These are phyloP conservation scores for Komagataella ulmi DNA, from an alignment of 805 yeast species.

Conservation along the genomic window DNA sequence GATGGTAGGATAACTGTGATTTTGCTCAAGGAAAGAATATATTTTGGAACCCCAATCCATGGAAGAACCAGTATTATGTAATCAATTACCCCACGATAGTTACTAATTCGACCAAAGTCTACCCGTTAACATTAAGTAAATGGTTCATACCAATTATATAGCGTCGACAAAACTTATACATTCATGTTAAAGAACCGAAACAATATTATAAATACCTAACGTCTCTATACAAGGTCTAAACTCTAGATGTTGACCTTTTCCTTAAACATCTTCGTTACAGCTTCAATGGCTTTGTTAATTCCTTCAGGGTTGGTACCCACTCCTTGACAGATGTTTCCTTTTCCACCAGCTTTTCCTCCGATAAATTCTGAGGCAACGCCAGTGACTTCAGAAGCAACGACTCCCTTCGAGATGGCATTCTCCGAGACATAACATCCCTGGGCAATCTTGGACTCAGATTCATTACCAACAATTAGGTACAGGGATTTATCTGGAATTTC, in stretches of 20 bases:
- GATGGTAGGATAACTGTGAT: neutral
- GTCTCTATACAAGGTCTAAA: neutral
- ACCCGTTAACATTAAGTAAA: no score
- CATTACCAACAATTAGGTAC: conserved; percentile 65
- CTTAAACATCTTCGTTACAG: conserved; percentile 44
- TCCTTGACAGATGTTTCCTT: conserved; percentile 93
- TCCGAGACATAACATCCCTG: conserved; percentile 88
- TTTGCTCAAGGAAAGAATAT: no score
- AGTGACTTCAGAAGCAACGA: conserved; percentile 68
- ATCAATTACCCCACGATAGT: neutral
- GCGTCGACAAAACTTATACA: neutral
- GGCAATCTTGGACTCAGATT: conserved; percentile 61
- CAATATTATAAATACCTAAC: neutral
- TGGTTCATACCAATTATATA: no score
- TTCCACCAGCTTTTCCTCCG: conserved; percentile 99
- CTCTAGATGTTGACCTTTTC: conserved; percentile 31
- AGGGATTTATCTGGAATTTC: conserved; percentile 62
- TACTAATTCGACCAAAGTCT: no score
- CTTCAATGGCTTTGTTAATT: conserved; percentile 60
- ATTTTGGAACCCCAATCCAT: neutral
- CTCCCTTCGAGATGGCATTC: conserved; percentile 52
- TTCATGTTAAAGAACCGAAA: neutral
- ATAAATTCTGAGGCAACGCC: conserved; percentile 52
- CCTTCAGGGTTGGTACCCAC: conserved; percentile 77
- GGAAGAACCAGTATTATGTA: neutral